Base-by-base conservation (phyloP, 805 yeast genomes). In the Nakazawaea wyomingensis region DNA sequence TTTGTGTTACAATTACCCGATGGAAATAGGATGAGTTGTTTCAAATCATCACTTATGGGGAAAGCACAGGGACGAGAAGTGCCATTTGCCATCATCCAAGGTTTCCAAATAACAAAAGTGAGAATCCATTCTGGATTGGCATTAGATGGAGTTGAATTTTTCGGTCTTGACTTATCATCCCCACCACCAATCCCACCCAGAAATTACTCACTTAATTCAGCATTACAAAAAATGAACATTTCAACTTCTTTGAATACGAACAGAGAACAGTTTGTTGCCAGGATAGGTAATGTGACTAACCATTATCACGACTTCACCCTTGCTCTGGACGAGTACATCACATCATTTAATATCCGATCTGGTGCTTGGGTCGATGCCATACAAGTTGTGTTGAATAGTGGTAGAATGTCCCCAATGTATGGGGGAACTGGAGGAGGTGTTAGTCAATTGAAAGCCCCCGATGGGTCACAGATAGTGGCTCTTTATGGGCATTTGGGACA, bases 321-420 rank as follows among this genome's bases (percentile, higher is more conserved):
- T n/a, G 64, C 65, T 3, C 59, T 58, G 0, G 85, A 79, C 37
- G 96, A 91, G 56, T 46, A 50, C 8, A 65, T 91, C 6, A 58
- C 68, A 3, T 83, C 82, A 20, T 65, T 90, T 43, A 69, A 72
- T 34, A 64, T 88, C 36, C 70, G 95, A 50, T 69, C 78, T 33
- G 98, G 98, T 9, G 79, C 71, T 1, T 93, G 98, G 97, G 68
- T 93, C 4, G 98, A 93, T 66, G 96, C 83, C 1, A 65, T 87
- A 18, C 93, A 85, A 56, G 65, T 93, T 27, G 68, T 79, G 16
- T 85, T 95, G 2, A 66, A 64, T 44, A 56, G 56, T 3, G 84
- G 83, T 2, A 67, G 80, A 47, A 53, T 66, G 1, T 74, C 83
- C 31, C 71, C 69, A 2, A 62, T 76, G 70, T 74, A 66, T 50